Percentiles rank a stretch among this genome's conserved stretches.
Conservation (phyloP, 768 basidiomycete genomes). For the Rhodocollybia butyracea region DNA sequence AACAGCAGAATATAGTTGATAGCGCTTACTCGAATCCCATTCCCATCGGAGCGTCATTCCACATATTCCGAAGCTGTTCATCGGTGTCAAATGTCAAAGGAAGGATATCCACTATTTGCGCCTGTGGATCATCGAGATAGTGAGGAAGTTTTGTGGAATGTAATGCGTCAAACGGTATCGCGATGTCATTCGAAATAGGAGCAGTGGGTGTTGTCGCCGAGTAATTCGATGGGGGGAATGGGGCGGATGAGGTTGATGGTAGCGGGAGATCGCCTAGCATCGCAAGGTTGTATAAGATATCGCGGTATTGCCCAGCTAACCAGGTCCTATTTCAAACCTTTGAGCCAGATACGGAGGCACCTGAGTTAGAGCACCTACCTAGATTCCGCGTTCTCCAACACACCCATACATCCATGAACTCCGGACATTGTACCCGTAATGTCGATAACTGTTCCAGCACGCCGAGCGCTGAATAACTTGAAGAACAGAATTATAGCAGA, state of each 20-base stretch:
- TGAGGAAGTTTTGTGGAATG: neutral
- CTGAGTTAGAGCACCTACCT: neutral
- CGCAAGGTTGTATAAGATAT: conserved; percentile 1
- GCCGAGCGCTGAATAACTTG: conserved; percentile 3
- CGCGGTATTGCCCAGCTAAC: neutral
- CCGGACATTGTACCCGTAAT: neutral
- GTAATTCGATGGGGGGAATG: neutral
- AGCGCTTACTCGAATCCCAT: conserved; percentile 2
- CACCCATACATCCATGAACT: neutral
- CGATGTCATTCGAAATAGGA: no score
- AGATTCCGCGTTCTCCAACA: conserved; percentile 3
- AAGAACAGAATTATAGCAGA: conserved; percentile 2
- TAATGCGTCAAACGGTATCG: neutral
- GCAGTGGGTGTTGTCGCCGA: neutral
- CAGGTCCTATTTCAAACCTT: neutral
- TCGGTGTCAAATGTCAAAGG: neutral
- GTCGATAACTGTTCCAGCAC: neutral
- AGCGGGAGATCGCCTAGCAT: neutral
- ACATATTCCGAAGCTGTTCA: neutral
- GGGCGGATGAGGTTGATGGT: neutral
- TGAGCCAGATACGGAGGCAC: neutral
- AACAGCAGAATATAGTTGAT: neutral
- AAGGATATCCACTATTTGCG: neutral
- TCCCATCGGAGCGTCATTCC: conserved; percentile 5
- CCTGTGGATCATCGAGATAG: neutral